These are phyloP conservation scores for Pseudogymnoascus sp. DNA, from an alignment of 2,329 filamentous ascomycete species.

Conservation along the genomic window DNA sequence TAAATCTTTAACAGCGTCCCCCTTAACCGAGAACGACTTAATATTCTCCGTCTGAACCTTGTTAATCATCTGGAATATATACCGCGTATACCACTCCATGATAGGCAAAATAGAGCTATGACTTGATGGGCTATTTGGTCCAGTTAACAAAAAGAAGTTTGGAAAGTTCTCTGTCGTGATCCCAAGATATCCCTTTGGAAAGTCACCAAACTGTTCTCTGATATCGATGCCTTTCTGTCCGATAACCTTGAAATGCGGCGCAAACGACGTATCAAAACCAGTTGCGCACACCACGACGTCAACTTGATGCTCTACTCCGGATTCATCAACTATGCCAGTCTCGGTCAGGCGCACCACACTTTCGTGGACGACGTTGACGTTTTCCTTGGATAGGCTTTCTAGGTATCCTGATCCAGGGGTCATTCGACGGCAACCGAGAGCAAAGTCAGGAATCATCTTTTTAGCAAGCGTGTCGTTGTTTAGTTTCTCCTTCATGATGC, in stretches of 20 bases:
- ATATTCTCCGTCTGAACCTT: constrained; percentile 30
- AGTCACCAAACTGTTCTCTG: constrained; percentile 16
- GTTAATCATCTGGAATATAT: constrained; percentile 27
- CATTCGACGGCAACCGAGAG: constrained; percentile 37
- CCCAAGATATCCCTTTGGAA: constrained; percentile 20
- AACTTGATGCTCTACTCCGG: constrained; percentile 21
- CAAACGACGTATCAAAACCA: constrained; percentile 28
- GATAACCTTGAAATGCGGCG: constrained; percentile 23
- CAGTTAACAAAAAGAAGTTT: constrained; percentile 20
- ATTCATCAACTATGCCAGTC: constrained; percentile 28
- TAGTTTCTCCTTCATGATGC: constrained; percentile 25
- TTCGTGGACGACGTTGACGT: constrained; percentile 31
- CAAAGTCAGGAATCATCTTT: constrained; percentile 33
- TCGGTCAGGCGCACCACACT: constrained; percentile 28
- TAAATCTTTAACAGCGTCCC: constrained; percentile 31
- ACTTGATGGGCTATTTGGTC: constrained; percentile 22
- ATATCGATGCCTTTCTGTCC: constrained; percentile 17
- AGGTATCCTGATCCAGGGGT: constrained; percentile 37
- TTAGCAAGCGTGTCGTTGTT: constrained; percentile 33
- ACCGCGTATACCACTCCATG: constrained; percentile 28
- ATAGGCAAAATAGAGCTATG: constrained; percentile 22
- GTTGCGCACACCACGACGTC: constrained; percentile 35
- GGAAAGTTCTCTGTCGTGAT: constrained; percentile 12
- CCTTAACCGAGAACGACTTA: constrained; percentile 29
- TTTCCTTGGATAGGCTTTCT: constrained; percentile 31